These are phyloP conservation scores for Sclerotinia nivalis DNA, from an alignment of 2,329 filamentous ascomycete species.

Conservation along the genomic window DNA sequence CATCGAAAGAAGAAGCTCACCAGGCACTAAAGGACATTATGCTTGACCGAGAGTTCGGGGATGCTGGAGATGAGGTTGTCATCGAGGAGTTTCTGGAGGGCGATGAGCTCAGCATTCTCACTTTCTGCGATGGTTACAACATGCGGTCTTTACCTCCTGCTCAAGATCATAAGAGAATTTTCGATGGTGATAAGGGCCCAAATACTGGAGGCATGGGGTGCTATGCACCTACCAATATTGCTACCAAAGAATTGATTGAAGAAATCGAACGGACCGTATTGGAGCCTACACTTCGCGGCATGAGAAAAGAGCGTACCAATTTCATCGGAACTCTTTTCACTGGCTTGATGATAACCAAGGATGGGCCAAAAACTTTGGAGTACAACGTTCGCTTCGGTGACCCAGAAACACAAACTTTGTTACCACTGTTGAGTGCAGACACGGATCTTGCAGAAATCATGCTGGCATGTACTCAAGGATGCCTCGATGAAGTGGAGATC, in stretches of 20 bases:
- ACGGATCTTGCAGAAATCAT: conserved; percentile 87
- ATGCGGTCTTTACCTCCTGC: conserved; percentile 84
- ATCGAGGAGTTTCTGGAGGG: conserved; percentile 93
- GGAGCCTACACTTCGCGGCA: conserved; percentile 85
- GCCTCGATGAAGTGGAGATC: conserved; percentile 68
- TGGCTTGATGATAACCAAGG: conserved; percentile 87
- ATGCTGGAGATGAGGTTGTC: conserved; percentile 85
- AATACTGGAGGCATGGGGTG: conserved; percentile 99
- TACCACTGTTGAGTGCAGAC: conserved; percentile 73
- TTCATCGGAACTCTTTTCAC: conserved; percentile 80
- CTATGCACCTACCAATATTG: conserved; percentile 86
- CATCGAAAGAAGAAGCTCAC: conserved; percentile 76
- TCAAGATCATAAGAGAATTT: conserved; percentile 95
- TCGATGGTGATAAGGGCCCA: conserved; percentile 84
- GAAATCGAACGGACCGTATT: conserved; percentile 79
- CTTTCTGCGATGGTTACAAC: conserved; percentile 85
- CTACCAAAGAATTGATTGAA: conserved; percentile 70
- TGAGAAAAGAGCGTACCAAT: conserved; percentile 75
- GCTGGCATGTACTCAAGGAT: conserved; percentile 77
- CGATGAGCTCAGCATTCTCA: conserved; percentile 88
- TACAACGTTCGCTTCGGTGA: conserved; percentile 95
- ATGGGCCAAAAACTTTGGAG: conserved; percentile 80
- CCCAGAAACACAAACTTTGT: conserved; percentile 84
- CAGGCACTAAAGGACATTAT: conserved; percentile 85
- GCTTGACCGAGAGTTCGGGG: conserved; percentile 82